A percentile compares a stretch with the other conserved stretches of the same genome.
Conservation (phyloP, 2,329 filamentous ascomycete genomes). For the Penicillium polonicum region DNA sequence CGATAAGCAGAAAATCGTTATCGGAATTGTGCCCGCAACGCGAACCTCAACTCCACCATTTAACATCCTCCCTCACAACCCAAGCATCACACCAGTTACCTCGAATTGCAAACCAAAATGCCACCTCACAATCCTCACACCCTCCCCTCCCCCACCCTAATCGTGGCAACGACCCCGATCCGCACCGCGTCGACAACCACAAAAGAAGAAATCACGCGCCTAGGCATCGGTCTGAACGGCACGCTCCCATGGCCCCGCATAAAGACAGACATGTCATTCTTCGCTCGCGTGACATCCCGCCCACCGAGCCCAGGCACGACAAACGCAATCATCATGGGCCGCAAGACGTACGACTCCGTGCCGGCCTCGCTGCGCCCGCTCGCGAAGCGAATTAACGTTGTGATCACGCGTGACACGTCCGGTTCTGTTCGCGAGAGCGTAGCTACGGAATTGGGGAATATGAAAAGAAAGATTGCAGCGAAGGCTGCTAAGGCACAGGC, state of each 20-base stretch:
- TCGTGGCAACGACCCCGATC: constrained; percentile 78
- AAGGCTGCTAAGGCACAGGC: constrained; percentile 14
- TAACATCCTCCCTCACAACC: not conserved
- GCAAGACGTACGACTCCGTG: constrained; percentile 94
- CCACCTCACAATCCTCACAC: constrained; percentile 19
- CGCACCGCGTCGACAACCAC: constrained; percentile 40
- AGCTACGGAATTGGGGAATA: constrained; percentile 35
- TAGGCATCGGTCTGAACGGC: constrained; percentile 82
- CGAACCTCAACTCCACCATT: not conserved
- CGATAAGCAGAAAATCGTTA: constrained; percentile 1
- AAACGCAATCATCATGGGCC: constrained; percentile 93
- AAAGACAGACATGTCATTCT: constrained; percentile 91
- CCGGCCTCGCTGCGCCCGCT: constrained; percentile 76
- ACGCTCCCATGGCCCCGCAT: constrained; percentile 85
- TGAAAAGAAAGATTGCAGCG: constrained; percentile 25
- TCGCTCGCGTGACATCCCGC: constrained; percentile 82
- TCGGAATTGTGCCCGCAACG: constrained; percentile 1
- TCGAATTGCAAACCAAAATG: constrained; percentile 19
- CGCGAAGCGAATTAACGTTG: constrained; percentile 74
- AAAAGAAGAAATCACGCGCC: constrained; percentile 71
- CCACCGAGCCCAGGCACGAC: constrained; percentile 27
- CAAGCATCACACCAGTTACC: not conserved
- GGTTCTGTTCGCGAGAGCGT: constrained; percentile 34
- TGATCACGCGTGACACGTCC: constrained; percentile 61
- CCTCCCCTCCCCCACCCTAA: constrained; percentile 69